Evolutionary conservation across 1,284 basidiomycete species (phyloP).

Genomic region (Apiotrichum brassicae): DNA sequence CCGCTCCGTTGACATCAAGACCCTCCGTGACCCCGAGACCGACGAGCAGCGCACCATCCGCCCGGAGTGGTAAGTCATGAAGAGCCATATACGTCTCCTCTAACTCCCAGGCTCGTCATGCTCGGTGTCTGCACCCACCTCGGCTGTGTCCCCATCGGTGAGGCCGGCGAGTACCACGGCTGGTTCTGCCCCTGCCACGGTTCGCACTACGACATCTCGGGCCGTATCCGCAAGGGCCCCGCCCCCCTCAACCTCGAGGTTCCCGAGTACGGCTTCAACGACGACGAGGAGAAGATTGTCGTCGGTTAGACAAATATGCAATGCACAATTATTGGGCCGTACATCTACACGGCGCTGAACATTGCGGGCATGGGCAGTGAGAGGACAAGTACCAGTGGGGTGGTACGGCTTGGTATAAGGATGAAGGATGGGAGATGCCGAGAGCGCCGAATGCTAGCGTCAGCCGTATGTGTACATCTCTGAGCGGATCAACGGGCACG

Average conservation of each 20-base stretch:
- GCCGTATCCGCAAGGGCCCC: conserved; percentile 89
- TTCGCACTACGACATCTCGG: conserved; percentile 81
- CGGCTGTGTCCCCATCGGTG: conserved; percentile 97
- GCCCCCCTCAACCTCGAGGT: conserved; percentile 94
- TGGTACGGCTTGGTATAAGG: no score
- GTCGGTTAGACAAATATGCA: conserved; percentile 60
- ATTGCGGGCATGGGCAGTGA: no score
- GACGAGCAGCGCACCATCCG: conserved; percentile 86
- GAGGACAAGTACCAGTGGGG: no score
- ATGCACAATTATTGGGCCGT: conserved; percentile 7
- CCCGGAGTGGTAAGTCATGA: conserved; percentile 73
- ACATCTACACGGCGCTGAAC: no score
- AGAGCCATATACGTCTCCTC: background rate
- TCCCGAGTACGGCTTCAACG: conserved; percentile 78
- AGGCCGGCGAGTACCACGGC: conserved; percentile 96
- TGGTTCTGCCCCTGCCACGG: conserved; percentile 99
- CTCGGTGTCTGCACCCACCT: conserved; percentile 97
- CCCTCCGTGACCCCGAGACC: conserved; percentile 83
- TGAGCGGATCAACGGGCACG: no score
- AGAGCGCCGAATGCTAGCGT: no score
- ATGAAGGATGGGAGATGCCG: no score
- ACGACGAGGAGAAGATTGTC: conserved; percentile 78
- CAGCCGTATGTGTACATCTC: no score
- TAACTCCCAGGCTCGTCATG: conserved; percentile 64
- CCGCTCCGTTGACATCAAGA: conserved; percentile 73